Conservation (phyloP, 768 basidiomycete species). For the Tricholoma terreum region DNA sequence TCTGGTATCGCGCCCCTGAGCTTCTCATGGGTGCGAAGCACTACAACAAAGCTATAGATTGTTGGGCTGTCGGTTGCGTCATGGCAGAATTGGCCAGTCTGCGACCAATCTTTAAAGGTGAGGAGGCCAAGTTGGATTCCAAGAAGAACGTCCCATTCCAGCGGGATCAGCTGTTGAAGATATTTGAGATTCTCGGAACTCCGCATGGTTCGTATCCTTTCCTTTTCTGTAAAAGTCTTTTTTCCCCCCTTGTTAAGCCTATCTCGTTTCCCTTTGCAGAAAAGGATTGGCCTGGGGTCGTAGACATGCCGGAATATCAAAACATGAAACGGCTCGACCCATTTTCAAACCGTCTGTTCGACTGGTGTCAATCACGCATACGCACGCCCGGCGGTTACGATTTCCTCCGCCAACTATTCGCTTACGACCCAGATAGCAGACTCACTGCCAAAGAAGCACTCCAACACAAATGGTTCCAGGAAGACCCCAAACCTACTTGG, state of each 20-base stretch:
- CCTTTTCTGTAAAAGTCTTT: not conserved
- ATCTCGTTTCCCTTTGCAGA: conserved; percentile 40
- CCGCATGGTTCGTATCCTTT: conserved; percentile 62
- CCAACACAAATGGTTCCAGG: conserved; percentile 86
- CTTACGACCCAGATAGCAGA: conserved; percentile 86
- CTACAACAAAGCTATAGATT: conserved; percentile 94
- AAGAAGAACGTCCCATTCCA: conserved; percentile 99
- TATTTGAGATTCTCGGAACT: conserved; percentile 93
- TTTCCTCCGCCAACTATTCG: conserved; percentile 81
- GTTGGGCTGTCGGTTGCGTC: conserved; percentile 98
- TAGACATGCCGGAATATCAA: conserved; percentile 84
- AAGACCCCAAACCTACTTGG: conserved; percentile 80
- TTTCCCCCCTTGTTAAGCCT: not conserved
- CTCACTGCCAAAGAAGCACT: conserved; percentile 82
- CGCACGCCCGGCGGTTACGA: conserved; percentile 67
- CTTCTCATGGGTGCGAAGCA: conserved; percentile 95
- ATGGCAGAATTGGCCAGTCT: conserved; percentile 93
- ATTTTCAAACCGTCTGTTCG: conserved; percentile 59
- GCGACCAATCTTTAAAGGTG: conserved; percentile 97
- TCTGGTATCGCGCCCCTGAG: conserved; percentile 99
- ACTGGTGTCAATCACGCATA: conserved; percentile 75
- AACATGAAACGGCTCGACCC: conserved; percentile 77
- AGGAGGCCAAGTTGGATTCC: conserved; percentile 95
- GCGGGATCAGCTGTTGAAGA: conserved; percentile 89
- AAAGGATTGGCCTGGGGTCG: conserved; percentile 82